Conservation (phyloP, 2,329 filamentous ascomycete genomes). For the Albifimbria verrucaria region DNA sequence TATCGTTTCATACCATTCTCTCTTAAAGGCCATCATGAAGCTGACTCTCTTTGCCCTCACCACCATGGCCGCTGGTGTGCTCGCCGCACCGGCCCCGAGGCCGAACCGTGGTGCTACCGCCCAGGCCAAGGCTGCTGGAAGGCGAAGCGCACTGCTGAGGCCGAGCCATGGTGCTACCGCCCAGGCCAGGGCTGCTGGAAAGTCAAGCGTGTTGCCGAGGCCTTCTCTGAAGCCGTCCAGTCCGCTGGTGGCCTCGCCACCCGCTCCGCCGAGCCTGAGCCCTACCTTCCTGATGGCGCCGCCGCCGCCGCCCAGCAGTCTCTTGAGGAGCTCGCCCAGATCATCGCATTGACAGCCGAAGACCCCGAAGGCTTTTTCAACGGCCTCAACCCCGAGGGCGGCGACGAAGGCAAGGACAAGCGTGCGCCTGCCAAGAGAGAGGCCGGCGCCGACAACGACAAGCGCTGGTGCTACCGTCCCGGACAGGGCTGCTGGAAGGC, state of each 20-base stretch:
- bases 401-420: conserved; percentile 11
- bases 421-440: conserved; percentile 7
- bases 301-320: conserved; percentile 35
- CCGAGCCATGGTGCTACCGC: conserved; percentile 22
- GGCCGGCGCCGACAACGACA: conserved; percentile 21
- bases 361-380: conserved; percentile 29
- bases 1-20: not conserved
- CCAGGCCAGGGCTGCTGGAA: conserved; percentile 32
- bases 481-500: conserved; percentile 36
- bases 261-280: conserved; percentile 21
- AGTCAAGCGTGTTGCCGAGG: conserved; percentile 23
- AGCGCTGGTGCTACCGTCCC: conserved; percentile 30
- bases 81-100: conserved; percentile 14
- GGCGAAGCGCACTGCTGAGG: conserved; percentile 37
- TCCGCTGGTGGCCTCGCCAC: conserved; percentile 19
- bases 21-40: conserved; percentile 20
- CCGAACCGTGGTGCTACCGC: conserved; percentile 28
- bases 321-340: conserved; percentile 34
- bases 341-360: conserved; percentile 27
- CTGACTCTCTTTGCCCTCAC: conserved; percentile 21
- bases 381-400: conserved; percentile 22
- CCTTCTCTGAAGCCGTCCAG: conserved; percentile 17
- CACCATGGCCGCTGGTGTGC: conserved; percentile 13
- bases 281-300: conserved; percentile 29
- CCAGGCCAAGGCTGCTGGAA: conserved; percentile 39